Conservation (phyloP, 495 filamentous ascomycete genomes). For the Amniculicola lignicola region DNA sequence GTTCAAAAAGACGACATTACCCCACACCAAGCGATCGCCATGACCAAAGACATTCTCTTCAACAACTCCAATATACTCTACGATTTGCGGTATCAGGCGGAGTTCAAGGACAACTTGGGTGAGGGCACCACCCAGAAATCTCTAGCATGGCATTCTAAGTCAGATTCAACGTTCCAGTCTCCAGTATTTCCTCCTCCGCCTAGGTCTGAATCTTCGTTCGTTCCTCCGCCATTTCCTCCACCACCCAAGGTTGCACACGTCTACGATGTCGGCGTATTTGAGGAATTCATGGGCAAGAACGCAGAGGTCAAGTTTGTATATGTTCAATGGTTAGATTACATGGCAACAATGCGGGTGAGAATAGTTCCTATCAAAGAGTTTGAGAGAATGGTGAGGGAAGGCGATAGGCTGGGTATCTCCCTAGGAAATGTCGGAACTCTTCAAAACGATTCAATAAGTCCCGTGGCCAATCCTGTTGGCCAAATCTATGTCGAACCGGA, state of each 20-base stretch:
- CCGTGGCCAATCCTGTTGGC: slow-evolving; percentile 56
- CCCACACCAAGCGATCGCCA: slow-evolving; percentile 55
- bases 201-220: background rate
- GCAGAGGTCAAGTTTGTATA: slow-evolving; percentile 56
- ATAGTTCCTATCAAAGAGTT: slow-evolving; percentile 69
- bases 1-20: slow-evolving; percentile 57
- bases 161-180: background rate
- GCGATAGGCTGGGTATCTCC: slow-evolving; percentile 39
- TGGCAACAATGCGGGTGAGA: slow-evolving; percentile 62
- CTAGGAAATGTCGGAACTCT: slow-evolving; percentile 41
- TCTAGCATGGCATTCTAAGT: slow-evolving; percentile 20
- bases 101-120: slow-evolving; percentile 18
- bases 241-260: slow-evolving; percentile 23
- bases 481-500: slow-evolving; percentile 45
- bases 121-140: slow-evolving; percentile 17
- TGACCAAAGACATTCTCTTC: slow-evolving; percentile 63
- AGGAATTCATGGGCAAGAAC: slow-evolving; percentile 36
- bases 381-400: slow-evolving; percentile 52
- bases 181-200: background rate
- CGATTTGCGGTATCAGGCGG: slow-evolving; percentile 39
- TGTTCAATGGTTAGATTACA: slow-evolving; percentile 79
- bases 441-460: slow-evolving; percentile 39
- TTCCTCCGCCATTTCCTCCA: slow-evolving; percentile 15
- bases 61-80: slow-evolving; percentile 70
- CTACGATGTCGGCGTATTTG: slow-evolving; percentile 28